phyloP scores from a whole-genome alignment of 495 filamentous ascomycete genomes.

The Xylaria sp. region DNA sequence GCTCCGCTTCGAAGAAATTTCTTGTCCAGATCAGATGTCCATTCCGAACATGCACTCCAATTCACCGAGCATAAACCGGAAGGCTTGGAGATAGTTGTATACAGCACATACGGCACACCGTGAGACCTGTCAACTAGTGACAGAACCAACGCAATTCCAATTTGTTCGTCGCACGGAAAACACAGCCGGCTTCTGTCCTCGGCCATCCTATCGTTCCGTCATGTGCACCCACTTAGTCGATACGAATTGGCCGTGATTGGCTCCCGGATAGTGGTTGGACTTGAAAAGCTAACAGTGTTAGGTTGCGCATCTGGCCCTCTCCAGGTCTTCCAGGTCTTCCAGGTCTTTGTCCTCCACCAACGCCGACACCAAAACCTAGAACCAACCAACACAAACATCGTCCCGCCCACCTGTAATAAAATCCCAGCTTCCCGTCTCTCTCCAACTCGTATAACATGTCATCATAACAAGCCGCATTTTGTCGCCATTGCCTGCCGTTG shows the following conservation, averaged over 20 bases:
- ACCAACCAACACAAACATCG: slow-evolving; percentile 27
- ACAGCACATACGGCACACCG: neutral
- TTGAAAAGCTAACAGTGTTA: neutral
- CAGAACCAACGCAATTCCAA: slow-evolving; percentile 4
- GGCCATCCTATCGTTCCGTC: slow-evolving; percentile 14
- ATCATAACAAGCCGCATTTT: slow-evolving; percentile 32
- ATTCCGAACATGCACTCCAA: slow-evolving; percentile 23
- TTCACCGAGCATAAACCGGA: slow-evolving; percentile 30
- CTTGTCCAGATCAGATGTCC: slow-evolving; percentile 1
- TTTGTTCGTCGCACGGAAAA: slow-evolving; percentile 10
- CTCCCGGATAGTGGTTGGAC: slow-evolving; percentile 3
- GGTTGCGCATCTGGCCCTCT: no score
- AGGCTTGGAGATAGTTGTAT: slow-evolving; percentile 11
- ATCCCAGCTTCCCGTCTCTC: slow-evolving; percentile 22
- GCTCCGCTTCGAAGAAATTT: slow-evolving; percentile 29
- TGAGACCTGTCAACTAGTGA: slow-evolving; percentile 7
- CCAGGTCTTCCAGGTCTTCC: slow-evolving; percentile 6
- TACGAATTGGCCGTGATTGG: slow-evolving; percentile 27
- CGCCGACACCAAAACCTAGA: slow-evolving; percentile 1
- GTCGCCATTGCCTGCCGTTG: slow-evolving; percentile 36
- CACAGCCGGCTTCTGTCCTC: slow-evolving; percentile 8
- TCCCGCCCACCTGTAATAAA: slow-evolving; percentile 34
- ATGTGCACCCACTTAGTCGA: slow-evolving; percentile 38
- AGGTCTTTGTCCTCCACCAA: slow-evolving; percentile 3
- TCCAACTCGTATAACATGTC: slow-evolving; percentile 35